Conservation (phyloP, 2,329 filamentous ascomycete species). For the Microascus cirrosus region DNA sequence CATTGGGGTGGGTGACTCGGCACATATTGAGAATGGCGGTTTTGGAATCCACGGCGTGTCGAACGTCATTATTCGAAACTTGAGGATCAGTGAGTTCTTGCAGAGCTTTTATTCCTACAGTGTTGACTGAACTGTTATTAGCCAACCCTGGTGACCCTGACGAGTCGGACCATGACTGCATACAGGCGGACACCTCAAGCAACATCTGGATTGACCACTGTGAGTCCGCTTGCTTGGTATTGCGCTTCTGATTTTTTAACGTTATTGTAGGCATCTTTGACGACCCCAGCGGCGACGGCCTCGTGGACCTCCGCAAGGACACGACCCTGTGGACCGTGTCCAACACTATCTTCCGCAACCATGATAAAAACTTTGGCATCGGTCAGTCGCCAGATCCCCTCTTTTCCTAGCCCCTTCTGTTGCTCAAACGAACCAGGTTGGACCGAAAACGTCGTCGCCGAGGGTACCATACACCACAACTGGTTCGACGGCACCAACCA, state of each 20-base stretch:
- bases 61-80: constrained; percentile 14
- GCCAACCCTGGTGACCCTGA: constrained; percentile 12
- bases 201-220: constrained; percentile 16
- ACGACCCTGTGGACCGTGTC: constrained; percentile 14
- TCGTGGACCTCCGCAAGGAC: constrained; percentile 15
- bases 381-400: constrained; percentile 5
- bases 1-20: constrained; percentile 12
- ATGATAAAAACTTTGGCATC: constrained; percentile 16
- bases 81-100: constrained; percentile 10
- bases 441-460: constrained; percentile 13
- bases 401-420: too few species aligned
- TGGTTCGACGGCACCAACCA: constrained; percentile 13
- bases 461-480: constrained; percentile 15
- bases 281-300: constrained; percentile 11
- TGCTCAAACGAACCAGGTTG: constrained; percentile 9
- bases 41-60: constrained; percentile 11
- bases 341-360: constrained; percentile 13
- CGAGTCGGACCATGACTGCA: constrained; percentile 12
- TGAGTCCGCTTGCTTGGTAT: not conserved
- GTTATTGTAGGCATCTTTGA: constrained; percentile 9
- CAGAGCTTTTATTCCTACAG: not conserved
- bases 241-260: not conserved
- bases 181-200: constrained; percentile 11
- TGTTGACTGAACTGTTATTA: not conserved
- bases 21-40: constrained; percentile 12